A percentile compares a stretch with the other conserved stretches of the same genome.
Evolutionary conservation across 1,284 basidiomycete species (phyloP).

Genomic region (Moesziomyces aphidis): DNA sequence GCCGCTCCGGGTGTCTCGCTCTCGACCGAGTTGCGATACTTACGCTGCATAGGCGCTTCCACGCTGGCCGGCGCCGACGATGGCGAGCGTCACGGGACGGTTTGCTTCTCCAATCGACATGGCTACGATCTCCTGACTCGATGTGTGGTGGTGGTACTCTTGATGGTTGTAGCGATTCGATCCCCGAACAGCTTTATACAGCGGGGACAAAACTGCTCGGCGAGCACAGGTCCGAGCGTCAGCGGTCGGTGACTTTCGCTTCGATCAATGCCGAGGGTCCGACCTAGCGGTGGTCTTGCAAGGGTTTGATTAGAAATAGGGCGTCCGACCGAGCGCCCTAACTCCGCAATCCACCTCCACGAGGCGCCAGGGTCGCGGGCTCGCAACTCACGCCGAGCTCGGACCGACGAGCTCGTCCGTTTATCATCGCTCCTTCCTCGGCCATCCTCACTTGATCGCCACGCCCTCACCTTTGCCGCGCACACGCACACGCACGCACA

Average conservation of each 20-base stretch:
- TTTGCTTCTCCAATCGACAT: conserved; percentile 37
- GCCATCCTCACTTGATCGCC: not conserved
- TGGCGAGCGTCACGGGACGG: conserved; percentile 36
- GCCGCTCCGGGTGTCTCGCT: not conserved
- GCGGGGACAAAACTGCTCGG: not conserved
- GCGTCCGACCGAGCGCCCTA: too few species aligned
- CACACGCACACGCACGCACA: too few species aligned
- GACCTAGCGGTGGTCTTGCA: not conserved
- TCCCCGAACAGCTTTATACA: not conserved
- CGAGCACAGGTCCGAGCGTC: not conserved
- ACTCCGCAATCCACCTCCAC: not conserved
- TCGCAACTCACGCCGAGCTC: not conserved
- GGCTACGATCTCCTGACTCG: not conserved
- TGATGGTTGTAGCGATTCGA: conserved; percentile 1
- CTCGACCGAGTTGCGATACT: not conserved
- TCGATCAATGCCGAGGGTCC: not conserved
- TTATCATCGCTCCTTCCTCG: not conserved
- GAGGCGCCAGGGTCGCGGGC: too few species aligned
- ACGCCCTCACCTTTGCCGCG: too few species aligned
- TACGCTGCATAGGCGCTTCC: conserved; percentile 40
- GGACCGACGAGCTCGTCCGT: not conserved
- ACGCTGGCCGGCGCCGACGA: conserved; percentile 38
- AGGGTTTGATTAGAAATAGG: not conserved
- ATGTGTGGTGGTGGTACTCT: not conserved
- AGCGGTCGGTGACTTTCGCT: not conserved